Conservation (phyloP, 352 stramenopile genomes). For the Globisporangium carolinianum region DNA sequence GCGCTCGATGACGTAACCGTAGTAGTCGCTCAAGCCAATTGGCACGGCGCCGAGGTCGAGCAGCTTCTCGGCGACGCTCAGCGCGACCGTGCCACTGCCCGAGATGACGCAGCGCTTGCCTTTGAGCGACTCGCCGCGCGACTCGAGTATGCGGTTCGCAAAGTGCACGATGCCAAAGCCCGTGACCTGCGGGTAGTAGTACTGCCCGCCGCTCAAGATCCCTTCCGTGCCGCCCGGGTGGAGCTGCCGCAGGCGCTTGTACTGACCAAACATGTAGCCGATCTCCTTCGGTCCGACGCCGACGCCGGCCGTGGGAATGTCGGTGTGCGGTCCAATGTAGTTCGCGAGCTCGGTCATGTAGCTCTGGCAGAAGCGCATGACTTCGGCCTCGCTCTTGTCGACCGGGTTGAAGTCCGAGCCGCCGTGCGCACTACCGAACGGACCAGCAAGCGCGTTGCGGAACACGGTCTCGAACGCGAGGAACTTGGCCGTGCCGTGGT, state of each 20-base stretch:
- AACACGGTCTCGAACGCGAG: constrained; percentile 95
- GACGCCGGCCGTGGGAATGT: constrained; percentile 94
- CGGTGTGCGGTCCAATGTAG: constrained; percentile 95
- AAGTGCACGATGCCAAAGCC: constrained; percentile 94
- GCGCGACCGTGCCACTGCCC: constrained; percentile 90
- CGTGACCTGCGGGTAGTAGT: constrained; percentile 89
- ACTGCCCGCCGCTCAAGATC: constrained; percentile 85
- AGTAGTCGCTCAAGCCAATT: constrained; percentile 95
- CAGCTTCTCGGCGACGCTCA: constrained; percentile 93
- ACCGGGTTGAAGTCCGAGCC: constrained; percentile 96
- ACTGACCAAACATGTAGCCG: constrained; percentile 97
- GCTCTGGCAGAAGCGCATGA: constrained; percentile 97
- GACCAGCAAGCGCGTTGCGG: constrained; percentile 89
- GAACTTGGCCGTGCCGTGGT: constrained; percentile 85
- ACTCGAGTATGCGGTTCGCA: constrained; percentile 90
- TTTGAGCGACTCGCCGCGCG: constrained; percentile 90
- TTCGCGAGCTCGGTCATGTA: constrained; percentile 98
- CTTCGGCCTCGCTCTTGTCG: constrained; percentile 96
- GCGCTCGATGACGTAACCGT: constrained; percentile 93
- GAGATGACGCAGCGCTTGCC: constrained; percentile 97
- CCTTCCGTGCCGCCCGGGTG: constrained; percentile 76
- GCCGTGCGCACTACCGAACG: constrained; percentile 78
- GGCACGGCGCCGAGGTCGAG: constrained; percentile 94
- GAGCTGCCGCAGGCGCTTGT: constrained; percentile 92
- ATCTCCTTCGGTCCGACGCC: constrained; percentile 93